Base-by-base conservation (phyloP, 176 grass and related monocot species). In the Oryza meyeriana region DNA sequence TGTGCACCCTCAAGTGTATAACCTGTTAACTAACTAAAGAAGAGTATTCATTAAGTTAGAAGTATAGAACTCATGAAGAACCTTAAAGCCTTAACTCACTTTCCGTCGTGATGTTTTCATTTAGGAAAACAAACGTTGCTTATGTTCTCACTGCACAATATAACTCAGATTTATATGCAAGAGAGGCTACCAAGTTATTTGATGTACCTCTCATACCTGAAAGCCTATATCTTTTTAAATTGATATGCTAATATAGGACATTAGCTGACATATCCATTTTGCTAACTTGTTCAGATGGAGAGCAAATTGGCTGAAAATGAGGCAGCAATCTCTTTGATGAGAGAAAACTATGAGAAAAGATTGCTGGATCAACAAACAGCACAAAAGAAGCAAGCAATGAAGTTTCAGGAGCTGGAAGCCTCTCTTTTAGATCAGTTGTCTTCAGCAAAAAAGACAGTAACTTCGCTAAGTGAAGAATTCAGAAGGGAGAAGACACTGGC, bases 251-350 rank as follows among this genome's bases (percentile, higher is more conserved):
- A 79, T 34, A 79, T 29, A 50, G 45, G 38, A 71, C 29, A 66
- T 61, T 75, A 47, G 33, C 74, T 90, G 26, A 79, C 62, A 62
- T 74, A 25, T 86, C 47, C 65, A 52, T 52, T 74, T 24, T 83
- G 28, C 62, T 79, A 63, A 2, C 45, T 83, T 74, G 25, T 92
- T 80, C 87, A 99, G 97, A 92, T 94, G 85, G 86, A 96, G 74
- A 42, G 29, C 32, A 94, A 96, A 86, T 87, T 96, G 72, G 69
- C 76, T 77, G 85, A 88, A 89, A 94, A 91, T 81, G 97, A 99
- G 82, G 84, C 81, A 79, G 80, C 81, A 26, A 83, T 89, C 41
- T 87, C 90, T 62, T 91, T 39, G 42, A 78, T 94, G 86, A 93
- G 83, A 81, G 82, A 92, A 58, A 96, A 83, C 41, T 99, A 87